phyloP scores from a whole-genome alignment of 2,329 filamentous ascomycete species.

The Pseudogymnoascus pannorum region DNA sequence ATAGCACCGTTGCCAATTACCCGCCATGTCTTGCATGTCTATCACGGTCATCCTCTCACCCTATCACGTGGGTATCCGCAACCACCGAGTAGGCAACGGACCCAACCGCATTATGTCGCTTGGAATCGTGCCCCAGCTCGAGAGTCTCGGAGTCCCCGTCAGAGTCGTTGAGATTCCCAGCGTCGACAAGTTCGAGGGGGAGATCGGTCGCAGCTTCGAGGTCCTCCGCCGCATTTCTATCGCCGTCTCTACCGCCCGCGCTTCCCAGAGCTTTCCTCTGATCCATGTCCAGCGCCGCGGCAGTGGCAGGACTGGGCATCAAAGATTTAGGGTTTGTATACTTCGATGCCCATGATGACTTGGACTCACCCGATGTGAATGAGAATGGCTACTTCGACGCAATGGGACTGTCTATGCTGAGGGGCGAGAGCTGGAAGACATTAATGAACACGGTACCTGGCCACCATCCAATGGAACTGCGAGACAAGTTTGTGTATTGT shows the following conservation, averaged over 20 bases:
- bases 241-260: constrained; percentile 26
- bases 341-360: constrained; percentile 38
- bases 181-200: constrained; percentile 33
- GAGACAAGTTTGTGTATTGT: constrained; percentile 21
- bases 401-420: constrained; percentile 32
- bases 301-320: constrained; percentile 29
- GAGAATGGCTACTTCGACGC: constrained; percentile 33
- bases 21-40: constrained; percentile 13
- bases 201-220: constrained; percentile 35
- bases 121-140: constrained; percentile 25
- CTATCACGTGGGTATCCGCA: constrained; percentile 33
- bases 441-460: constrained; percentile 30
- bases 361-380: constrained; percentile 31
- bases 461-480: constrained; percentile 16
- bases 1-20: no score
- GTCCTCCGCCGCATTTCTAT: constrained; percentile 32
- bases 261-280: constrained; percentile 29
- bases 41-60: constrained; percentile 33
- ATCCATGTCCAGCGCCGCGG: constrained; percentile 32
- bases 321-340: constrained; percentile 28
- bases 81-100: constrained; percentile 33
- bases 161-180: constrained; percentile 23
- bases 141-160: constrained; percentile 22
- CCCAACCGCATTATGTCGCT: constrained; percentile 28
- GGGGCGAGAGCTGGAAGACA: constrained; percentile 28